Evolutionary conservation across 805 yeast genomes (phyloP).

Genomic region (Zygoascus flipseniorum): DNA sequence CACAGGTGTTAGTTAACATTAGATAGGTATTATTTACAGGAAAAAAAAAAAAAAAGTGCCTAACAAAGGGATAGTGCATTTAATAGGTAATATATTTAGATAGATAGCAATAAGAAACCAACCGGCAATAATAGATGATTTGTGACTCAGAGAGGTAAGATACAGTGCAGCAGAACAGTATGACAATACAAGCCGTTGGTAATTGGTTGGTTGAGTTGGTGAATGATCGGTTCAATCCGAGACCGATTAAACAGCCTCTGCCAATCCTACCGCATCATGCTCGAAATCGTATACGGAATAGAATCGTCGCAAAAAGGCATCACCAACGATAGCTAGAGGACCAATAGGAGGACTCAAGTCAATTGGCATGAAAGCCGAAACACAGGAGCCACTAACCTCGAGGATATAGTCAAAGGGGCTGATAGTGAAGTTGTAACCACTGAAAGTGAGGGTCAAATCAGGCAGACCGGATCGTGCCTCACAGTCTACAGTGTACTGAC

Average conservation of each 20-base stretch:
- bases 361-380: constrained; percentile 94
- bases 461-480: constrained; percentile 76
- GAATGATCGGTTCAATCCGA: no score
- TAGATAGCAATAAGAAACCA: no score
- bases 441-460: constrained; percentile 82
- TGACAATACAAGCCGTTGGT: no score
- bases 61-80: no score
- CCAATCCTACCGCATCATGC: constrained; percentile 90
- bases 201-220: neutral
- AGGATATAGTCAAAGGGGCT: constrained; percentile 85
- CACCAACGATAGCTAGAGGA: constrained; percentile 93
- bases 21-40: no score
- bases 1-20: no score
- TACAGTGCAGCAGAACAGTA: no score
- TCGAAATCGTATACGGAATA: constrained; percentile 91
- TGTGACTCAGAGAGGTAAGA: no score
- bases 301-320: constrained; percentile 91
- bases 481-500: constrained; percentile 93
- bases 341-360: constrained; percentile 97
- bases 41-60: no score
- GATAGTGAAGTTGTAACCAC: constrained; percentile 87
- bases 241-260: constrained; percentile 39
- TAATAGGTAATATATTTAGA: no score
- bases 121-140: no score
- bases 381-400: constrained; percentile 91